phyloP scores from a whole-genome alignment of 768 basidiomycete genomes.

The Hebeloma cylindrosporum region DNA sequence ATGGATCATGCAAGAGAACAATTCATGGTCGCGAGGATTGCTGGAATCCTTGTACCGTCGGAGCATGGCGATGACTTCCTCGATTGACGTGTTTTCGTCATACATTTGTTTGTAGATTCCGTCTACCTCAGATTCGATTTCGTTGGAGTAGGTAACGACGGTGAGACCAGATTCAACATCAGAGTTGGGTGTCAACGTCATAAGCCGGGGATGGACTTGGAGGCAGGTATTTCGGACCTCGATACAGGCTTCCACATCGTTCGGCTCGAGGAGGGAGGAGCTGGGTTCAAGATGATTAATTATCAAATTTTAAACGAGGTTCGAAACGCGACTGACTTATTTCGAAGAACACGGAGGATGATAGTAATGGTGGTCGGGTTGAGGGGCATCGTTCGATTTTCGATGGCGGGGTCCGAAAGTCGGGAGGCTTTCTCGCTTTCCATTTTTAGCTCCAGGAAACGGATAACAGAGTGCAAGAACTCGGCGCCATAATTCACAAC shows the following conservation, averaged over 20 bases:
- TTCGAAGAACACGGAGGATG: constrained; percentile 86
- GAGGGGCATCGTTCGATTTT: constrained; percentile 83
- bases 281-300: constrained; percentile 37
- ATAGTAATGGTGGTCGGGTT: constrained; percentile 88
- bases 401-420: constrained; percentile 74
- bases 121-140: constrained; percentile 93
- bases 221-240: constrained; percentile 92
- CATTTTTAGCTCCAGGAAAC: constrained; percentile 92
- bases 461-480: constrained; percentile 84
- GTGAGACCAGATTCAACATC: constrained; percentile 90
- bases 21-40: constrained; percentile 85
- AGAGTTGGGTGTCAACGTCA: constrained; percentile 85
- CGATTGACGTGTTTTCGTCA: constrained; percentile 90
- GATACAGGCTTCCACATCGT: constrained; percentile 82
- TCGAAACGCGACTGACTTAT: constrained; percentile 53
- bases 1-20: constrained; percentile 99
- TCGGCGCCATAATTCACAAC: constrained; percentile 79
- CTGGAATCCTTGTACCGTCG: constrained; percentile 82
- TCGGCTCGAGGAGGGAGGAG: constrained; percentile 69
- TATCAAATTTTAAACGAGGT: neutral
- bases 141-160: constrained; percentile 83
- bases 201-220: constrained; percentile 93
- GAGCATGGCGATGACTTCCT: constrained; percentile 88
- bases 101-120: constrained; percentile 98
- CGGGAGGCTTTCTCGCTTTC: constrained; percentile 79